phyloP scores from a whole-genome alignment of 164 flowering plant genomes.

The Vitis cinerea region DNA sequence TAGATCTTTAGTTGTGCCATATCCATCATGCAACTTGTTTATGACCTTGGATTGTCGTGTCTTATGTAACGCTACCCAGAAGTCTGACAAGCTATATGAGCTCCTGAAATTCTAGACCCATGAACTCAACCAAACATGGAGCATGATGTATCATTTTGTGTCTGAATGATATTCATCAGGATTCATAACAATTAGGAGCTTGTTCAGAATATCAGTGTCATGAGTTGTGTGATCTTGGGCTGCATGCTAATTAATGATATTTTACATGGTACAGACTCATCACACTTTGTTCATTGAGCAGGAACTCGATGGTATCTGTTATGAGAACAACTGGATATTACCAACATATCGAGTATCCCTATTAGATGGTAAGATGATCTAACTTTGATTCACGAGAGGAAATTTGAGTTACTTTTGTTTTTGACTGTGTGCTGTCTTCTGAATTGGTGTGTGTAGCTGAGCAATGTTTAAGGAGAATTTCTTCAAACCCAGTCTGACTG shows the following conservation, averaged over 20 bases:
- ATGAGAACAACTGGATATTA: conserved; percentile 49
- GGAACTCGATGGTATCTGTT: conserved; percentile 64
- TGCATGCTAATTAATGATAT: background rate
- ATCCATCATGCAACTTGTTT: too few relatives aligned
- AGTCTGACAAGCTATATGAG: too few relatives aligned
- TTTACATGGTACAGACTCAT: background rate
- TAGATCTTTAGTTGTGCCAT: too few relatives aligned
- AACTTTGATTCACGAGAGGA: background rate
- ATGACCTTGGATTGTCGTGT: too few relatives aligned
- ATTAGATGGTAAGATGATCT: conserved; percentile 38
- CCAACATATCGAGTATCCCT: conserved; percentile 43
- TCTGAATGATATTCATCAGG: too few relatives aligned
- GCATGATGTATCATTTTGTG: too few relatives aligned
- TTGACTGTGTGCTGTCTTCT: background rate
- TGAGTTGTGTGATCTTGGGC: background rate
- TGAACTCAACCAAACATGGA: too few relatives aligned
- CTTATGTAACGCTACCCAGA: too few relatives aligned
- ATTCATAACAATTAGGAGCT: too few relatives aligned
- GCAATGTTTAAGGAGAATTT: too few relatives aligned
- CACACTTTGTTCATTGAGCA: conserved; percentile 18
- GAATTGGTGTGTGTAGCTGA: background rate
- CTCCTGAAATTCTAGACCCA: too few relatives aligned
- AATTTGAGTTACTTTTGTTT: background rate
- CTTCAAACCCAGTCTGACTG: too few relatives aligned
- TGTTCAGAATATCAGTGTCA: background rate